A percentile compares a stretch with the other conserved stretches of the same genome.
phyloP scores from a whole-genome alignment of 495 filamentous ascomycete genomes.

The Podospora australis region DNA sequence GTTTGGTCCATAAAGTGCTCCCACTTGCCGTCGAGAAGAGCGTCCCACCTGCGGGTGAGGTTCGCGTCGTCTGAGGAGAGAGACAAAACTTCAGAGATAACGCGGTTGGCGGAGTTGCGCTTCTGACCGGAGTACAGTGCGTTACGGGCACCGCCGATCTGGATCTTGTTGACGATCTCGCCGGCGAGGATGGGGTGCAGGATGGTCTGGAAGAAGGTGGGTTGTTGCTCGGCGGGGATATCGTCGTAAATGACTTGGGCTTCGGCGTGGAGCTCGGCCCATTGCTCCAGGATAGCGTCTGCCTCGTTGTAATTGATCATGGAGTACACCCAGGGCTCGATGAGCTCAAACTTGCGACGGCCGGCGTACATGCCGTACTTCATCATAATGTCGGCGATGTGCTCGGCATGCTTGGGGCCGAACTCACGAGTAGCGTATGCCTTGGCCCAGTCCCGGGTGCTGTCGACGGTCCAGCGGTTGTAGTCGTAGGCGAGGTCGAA shows the following conservation, averaged over 20 bases:
- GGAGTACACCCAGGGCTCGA: conserved; percentile 58
- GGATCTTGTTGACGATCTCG: conserved; percentile 54
- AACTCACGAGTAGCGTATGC: conserved; percentile 58
- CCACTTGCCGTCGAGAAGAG: conserved; percentile 63
- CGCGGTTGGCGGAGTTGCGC: conserved; percentile 57
- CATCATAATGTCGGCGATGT: conserved; percentile 51
- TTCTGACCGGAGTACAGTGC: conserved; percentile 57
- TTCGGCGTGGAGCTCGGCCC: conserved; percentile 47
- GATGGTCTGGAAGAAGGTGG: conserved; percentile 65
- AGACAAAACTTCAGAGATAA: conserved; percentile 52
- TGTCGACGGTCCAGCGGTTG: conserved; percentile 46
- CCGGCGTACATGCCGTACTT: conserved; percentile 57
- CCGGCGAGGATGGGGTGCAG: conserved; percentile 61
- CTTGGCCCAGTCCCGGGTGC: conserved; percentile 49
- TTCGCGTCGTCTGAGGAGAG: conserved; percentile 55
- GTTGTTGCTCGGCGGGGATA: conserved; percentile 39
- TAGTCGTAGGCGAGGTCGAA: conserved; percentile 63
- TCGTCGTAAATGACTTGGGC: conserved; percentile 52
- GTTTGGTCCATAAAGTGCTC: conserved; percentile 64
- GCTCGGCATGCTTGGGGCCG: conserved; percentile 38
- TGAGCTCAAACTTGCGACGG: conserved; percentile 61
- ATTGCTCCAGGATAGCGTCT: conserved; percentile 56
- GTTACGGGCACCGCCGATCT: conserved; percentile 56
- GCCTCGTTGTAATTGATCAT: conserved; percentile 67
- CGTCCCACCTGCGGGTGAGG: conserved; percentile 57